Evolutionary conservation across 331 rosid species (phyloP), one percentile per base, ranked within the genome.

Genomic region (Spiraea crenata): DNA sequence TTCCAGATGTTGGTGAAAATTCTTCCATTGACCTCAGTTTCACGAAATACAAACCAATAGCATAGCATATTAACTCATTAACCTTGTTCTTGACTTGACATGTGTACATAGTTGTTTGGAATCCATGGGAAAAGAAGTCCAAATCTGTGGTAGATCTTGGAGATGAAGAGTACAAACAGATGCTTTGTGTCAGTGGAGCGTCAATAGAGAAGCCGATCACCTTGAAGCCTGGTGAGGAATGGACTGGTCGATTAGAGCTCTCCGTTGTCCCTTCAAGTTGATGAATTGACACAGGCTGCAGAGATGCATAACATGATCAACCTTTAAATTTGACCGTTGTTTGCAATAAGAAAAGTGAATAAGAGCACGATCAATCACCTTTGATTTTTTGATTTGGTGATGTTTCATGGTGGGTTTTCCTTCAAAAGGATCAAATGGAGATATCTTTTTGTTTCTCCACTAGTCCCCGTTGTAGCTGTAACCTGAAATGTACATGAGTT

Each of bases 101-200:
- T 67, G 72, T 72, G 40, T 48, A 17, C 70, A 16, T 72, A 93
- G 99, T 82, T 85, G 96, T 93, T 25, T 93, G 99, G 99, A 93
- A 93, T 84, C 99, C 99, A 0, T 93, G 99, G 99, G 95, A 87
- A 61, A 93, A 76, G 83, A 91, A 85, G 45, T 76, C 95, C 0
- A 91, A 85, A 82, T 25, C 87, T 9, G 78, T 89, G 7, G 77
- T 9, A 0, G 99, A 95, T 85, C 82, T 95, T 0, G 96, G 97
- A 58, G 95, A 95, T 56, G 96, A 91, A 72, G 99, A 95, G 77
- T 91, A 91, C 84, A 88, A 87, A 75, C 88, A 85, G 11, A 95
- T 89, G 96, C 80, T 91, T 1, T 91, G 99, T 15, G 88, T 95
- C 46, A 93, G 90, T 67, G 92, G 90, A n/a, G 96, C 99, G 49